Base-by-base conservation (phyloP, 2,329 filamentous ascomycete species). In the Parafenestella ontariensis region DNA sequence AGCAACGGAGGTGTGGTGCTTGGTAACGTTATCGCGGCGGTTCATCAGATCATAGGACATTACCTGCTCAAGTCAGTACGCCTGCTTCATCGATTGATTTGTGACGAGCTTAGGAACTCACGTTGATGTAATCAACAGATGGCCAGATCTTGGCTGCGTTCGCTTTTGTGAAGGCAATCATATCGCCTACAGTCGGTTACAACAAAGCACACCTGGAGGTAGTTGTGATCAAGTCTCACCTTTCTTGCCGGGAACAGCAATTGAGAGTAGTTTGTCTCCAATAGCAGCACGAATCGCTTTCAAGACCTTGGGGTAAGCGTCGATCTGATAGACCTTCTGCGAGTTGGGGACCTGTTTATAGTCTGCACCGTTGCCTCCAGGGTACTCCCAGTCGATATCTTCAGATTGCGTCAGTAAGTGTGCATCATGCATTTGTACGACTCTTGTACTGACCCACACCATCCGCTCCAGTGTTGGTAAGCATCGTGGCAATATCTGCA, bases 41-140 rank as follows among this genome's bases (percentile, higher is more conserved):
- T 90, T 90, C 83, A 89, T 88, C 43, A 91, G 70, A 67, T 91
- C 89, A 70, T 91, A 91, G 1, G 83, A 82, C 88, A 90, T 90
- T 59, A 91, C 77, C 69, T 71, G 20, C 20, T 18, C 24, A 15
- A 9, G 31, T 45, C 26, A 50, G 23, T 5, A 39, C 17, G 3
- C 3, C 5, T 37, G 9, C 20, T 23, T 15, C 26, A 28, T 8
- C 15, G 23, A 6, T 8, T 10, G 3, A 24, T 8, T 17, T 17
- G 37, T 42, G n/a, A 36, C 34, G n/a, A 47, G 7, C 5, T 26
- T 40, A 10, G 23, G 34, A n/a, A 59, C 58, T 49, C 54, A 69
- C 64, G 62, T 90, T 90, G 66, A 90, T 79, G 65, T 86, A 88
- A 68, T 91, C 87, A 17, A 90, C 81, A 1, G 80, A 78, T 11